Conservation (phyloP, 345 rosid genomes). For the Citrus unshiu region DNA sequence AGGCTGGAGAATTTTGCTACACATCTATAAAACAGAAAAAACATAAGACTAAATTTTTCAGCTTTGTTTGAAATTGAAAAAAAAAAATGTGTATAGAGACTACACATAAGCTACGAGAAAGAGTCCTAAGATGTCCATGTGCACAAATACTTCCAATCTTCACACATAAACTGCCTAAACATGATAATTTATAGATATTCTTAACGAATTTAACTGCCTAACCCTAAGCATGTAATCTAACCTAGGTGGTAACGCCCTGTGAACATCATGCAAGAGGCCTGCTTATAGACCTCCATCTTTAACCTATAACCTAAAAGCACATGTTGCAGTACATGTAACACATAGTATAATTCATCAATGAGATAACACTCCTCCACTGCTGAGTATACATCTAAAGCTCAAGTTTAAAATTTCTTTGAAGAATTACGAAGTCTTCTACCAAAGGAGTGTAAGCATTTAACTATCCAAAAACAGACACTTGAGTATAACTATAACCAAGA, state of each 20-base stretch:
- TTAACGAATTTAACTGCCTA: not conserved
- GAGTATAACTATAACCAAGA: not conserved
- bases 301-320: not conserved
- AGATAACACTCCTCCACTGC: not conserved
- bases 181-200: not conserved
- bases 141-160: not conserved
- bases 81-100: not conserved
- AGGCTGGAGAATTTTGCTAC: conserved; percentile 95
- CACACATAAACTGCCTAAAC: not conserved
- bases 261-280: not conserved
- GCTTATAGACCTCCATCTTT: not conserved
- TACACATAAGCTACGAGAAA: not conserved
- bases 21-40: conserved; percentile 49
- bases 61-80: not conserved
- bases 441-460: not conserved
- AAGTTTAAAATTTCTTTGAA: not conserved
- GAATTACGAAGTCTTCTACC: not conserved
- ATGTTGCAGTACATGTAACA: not conserved
- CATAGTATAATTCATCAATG: not conserved
- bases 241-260: not conserved
- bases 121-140: not conserved
- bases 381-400: not conserved
- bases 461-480: not conserved
- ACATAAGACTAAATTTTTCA: not conserved
- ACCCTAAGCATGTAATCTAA: not conserved